A percentile compares a stretch with the other conserved stretches of the same genome.
Evolutionary conservation across 1,284 basidiomycete genomes (phyloP).

Genomic region (Ceraceosorus guamensis): DNA sequence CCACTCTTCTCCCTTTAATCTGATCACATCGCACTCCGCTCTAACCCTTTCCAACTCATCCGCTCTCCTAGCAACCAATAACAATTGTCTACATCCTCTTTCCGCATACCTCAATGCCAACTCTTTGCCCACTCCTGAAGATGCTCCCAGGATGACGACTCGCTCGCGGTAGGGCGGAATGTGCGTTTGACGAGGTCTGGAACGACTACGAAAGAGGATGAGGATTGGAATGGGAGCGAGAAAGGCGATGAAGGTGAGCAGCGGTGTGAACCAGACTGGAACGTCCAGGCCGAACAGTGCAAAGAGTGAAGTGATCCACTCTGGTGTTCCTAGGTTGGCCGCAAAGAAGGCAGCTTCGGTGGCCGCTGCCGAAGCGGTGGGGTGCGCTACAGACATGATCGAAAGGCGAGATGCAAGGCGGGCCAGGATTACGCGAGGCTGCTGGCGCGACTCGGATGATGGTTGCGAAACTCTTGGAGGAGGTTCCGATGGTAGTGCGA

Average conservation of each 20-base stretch:
- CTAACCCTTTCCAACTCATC: constrained; percentile 54
- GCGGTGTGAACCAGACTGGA: neutral
- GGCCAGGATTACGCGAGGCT: no score
- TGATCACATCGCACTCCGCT: constrained; percentile 55
- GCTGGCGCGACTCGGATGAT: no score
- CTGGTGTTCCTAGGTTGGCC: neutral
- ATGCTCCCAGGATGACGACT: constrained; percentile 16
- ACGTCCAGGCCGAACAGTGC: neutral
- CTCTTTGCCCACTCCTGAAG: constrained; percentile 10
- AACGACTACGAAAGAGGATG: constrained; percentile 2
- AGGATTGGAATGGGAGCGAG: constrained; percentile 9
- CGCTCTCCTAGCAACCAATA: constrained; percentile 11
- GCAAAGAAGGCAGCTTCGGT: no score
- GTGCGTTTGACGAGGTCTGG: constrained; percentile 5
- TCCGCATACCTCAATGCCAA: constrained; percentile 7
- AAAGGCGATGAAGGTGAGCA: neutral
- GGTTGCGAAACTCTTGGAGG: no score
- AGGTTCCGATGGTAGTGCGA: no score
- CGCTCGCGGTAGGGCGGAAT: constrained; percentile 17
- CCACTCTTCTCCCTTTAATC: constrained; percentile 24
- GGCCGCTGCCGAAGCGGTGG: no score
- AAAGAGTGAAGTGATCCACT: neutral
- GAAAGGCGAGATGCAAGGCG: no score
- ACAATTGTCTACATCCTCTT: constrained; percentile 7
- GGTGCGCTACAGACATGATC: no score